Percentiles rank a stretch among this genome's conserved stretches.
Conservation (phyloP, 2,329 filamentous ascomycete genomes). For the Colletotrichum siamense region DNA sequence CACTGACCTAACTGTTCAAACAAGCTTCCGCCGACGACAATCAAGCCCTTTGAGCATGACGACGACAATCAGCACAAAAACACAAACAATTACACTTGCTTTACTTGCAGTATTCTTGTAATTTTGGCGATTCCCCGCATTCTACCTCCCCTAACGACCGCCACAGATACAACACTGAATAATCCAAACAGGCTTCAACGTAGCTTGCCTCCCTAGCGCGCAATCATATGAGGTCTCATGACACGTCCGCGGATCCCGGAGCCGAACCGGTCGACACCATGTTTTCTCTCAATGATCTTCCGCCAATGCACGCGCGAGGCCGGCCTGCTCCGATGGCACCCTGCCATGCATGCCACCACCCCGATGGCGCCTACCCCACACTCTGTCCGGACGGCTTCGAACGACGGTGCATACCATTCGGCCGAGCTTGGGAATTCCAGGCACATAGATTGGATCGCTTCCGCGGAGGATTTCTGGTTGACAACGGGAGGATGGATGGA, state of each 20-base stretch:
- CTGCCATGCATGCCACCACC: not conserved
- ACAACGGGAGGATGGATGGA: not conserved
- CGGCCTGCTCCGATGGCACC: not conserved
- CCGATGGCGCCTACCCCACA: not conserved
- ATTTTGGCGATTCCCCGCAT: not conserved
- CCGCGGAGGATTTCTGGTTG: not conserved
- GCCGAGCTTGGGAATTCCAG: not conserved
- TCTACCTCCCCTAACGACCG: not conserved
- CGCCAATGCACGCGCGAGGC: constrained; percentile 3
- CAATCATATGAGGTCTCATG: not conserved
- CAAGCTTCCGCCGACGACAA: not conserved
- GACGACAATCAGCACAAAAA: not conserved
- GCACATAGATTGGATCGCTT: not conserved
- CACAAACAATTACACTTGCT: not conserved
- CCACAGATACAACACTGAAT: not conserved
- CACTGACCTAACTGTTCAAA: not conserved
- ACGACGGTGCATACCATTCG: not conserved
- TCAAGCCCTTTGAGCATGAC: not conserved
- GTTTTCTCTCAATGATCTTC: not conserved
- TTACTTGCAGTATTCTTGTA: not conserved
- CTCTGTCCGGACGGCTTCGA: not conserved
- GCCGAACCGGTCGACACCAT: not conserved
- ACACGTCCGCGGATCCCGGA: constrained; percentile 1
- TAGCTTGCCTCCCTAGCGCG: not conserved
- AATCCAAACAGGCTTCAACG: not conserved